phyloP scores from a whole-genome alignment of 1,139 yeast genomes.

The Blastobotrys raffinosifermentans region DNA sequence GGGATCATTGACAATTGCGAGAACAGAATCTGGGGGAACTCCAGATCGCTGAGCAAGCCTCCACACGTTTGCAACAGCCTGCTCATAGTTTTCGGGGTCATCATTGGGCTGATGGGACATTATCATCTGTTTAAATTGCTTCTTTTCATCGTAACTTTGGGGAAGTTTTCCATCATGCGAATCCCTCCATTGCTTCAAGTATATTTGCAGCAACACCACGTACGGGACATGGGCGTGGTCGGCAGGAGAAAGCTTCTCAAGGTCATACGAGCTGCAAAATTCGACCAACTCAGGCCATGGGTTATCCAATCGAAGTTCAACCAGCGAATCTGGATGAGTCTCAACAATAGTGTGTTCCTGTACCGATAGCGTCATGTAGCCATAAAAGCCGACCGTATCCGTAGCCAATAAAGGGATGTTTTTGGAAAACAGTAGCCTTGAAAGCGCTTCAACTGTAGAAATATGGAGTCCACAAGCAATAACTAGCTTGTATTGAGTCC shows the following conservation, averaged over 20 bases:
- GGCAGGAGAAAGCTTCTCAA: conserved; percentile 42
- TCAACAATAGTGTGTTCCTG: conserved; percentile 63
- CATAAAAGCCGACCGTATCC: conserved; percentile 60
- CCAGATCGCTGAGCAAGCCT: conserved; percentile 37
- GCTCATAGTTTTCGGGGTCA: conserved; percentile 48
- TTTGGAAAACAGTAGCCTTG: conserved; percentile 39
- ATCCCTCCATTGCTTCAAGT: conserved; percentile 42
- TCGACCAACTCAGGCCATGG: conserved; percentile 72
- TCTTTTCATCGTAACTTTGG: conserved; percentile 41
- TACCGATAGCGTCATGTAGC: conserved; percentile 49
- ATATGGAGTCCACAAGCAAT: conserved; percentile 38
- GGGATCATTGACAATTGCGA: conserved; percentile 19
- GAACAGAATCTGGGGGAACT: conserved; percentile 37
- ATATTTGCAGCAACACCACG: conserved; percentile 57
- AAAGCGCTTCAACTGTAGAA: conserved; percentile 28
- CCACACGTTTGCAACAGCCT: conserved; percentile 58
- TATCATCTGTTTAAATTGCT: conserved; percentile 39
- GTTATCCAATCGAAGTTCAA: conserved; percentile 61
- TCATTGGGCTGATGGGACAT: conserved; percentile 31
- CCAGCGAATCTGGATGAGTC: conserved; percentile 62
- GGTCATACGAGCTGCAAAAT: conserved; percentile 47
- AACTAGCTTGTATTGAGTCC: conserved; percentile 52
- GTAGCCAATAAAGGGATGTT: conserved; percentile 51
- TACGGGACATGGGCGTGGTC: conserved; percentile 72
- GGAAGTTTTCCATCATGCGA: conserved; percentile 39